Conservation (phyloP, 768 basidiomycete genomes). For the Grammothele lineata region DNA sequence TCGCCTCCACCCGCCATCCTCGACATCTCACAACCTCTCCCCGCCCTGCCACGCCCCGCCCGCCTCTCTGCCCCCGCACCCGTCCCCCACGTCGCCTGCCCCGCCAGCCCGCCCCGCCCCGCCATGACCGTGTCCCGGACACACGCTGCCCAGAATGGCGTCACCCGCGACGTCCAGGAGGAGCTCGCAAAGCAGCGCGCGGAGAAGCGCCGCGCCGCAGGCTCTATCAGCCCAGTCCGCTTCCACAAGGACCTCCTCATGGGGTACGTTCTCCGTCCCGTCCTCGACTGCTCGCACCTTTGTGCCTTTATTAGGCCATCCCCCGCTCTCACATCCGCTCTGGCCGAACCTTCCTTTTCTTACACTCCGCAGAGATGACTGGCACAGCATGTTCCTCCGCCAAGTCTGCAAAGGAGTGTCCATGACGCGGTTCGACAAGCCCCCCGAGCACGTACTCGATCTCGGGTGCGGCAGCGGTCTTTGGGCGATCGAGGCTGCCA, state of each 20-base stretch:
- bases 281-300: conserved; percentile 1
- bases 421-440: conserved; percentile 45
- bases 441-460: conserved; percentile 56
- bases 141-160: neutral
- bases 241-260: conserved; percentile 45
- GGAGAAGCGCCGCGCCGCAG: conserved; percentile 21
- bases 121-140: conserved; percentile 8
- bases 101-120: too few species aligned
- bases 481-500: conserved; percentile 70
- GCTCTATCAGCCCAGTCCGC: conserved; percentile 36
- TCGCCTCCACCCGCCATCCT: too few species aligned
- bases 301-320: conserved; percentile 3
- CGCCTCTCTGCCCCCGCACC: neutral
- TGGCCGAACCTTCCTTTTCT: neutral
- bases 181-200: conserved; percentile 35
- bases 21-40: too few species aligned
- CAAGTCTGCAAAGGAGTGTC: conserved; percentile 47
- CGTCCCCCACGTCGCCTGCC: neutral
- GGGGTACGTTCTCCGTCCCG: conserved; percentile 41
- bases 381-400: conserved; percentile 64
- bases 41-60: neutral
- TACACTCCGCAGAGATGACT: too few species aligned
- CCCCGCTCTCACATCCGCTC: conserved; percentile 1
- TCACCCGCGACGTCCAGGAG: conserved; percentile 42
- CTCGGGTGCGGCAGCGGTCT: conserved; percentile 69